These are phyloP conservation scores for Termitomyces titanicus DNA, from an alignment of 768 basidiomycete species.

Conservation along the genomic window DNA sequence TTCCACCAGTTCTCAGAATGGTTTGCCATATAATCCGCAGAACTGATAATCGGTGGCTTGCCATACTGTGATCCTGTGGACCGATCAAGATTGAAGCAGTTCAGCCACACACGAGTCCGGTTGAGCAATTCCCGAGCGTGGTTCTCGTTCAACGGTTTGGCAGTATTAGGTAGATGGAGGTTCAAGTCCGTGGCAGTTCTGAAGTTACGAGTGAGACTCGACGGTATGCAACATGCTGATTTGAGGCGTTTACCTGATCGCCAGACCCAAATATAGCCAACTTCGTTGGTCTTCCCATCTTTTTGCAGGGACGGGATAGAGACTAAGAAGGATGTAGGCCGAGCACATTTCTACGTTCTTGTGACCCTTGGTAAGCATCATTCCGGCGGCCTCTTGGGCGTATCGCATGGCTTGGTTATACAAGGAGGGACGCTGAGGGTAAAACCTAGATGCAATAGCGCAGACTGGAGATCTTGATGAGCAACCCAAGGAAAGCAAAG, in stretches of 20 bases:
- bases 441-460: constrained; percentile 83
- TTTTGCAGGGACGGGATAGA: constrained; percentile 72
- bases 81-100: constrained; percentile 88
- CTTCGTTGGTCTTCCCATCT: constrained; percentile 89
- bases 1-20: constrained; percentile 72
- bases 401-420: constrained; percentile 71
- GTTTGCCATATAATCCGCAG: constrained; percentile 71
- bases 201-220: constrained; percentile 3
- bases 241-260: constrained; percentile 59
- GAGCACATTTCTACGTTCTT: constrained; percentile 85
- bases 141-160: constrained; percentile 73
- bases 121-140: constrained; percentile 87
- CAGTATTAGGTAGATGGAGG: constrained; percentile 72
- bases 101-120: constrained; percentile 86
- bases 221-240: neutral
- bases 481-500: neutral
- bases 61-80: constrained; percentile 89
- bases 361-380: constrained; percentile 67
- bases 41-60: constrained; percentile 75
- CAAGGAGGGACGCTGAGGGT: constrained; percentile 63
- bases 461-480: constrained; percentile 53
- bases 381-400: constrained; percentile 74
- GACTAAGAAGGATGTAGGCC: constrained; percentile 75
- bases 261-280: constrained; percentile 87
- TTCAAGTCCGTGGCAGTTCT: constrained; percentile 90